phyloP scores from a whole-genome alignment of 345 rosid genomes.

The Punica granatum region DNA sequence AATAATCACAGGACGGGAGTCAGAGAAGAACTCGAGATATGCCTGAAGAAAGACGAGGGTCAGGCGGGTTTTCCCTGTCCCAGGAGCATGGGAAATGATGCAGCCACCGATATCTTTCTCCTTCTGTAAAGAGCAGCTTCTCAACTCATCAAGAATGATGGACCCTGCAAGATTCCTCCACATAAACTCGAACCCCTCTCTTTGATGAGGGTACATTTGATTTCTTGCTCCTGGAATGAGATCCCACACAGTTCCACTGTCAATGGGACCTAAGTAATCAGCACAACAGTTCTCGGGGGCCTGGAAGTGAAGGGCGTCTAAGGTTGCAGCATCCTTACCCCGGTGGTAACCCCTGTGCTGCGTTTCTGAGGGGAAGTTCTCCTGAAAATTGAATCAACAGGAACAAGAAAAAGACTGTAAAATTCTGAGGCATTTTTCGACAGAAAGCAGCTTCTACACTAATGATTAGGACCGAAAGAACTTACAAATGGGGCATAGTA shows the following conservation, averaged over 20 bases:
- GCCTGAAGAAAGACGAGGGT: slow-evolving; percentile 56
- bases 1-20: slow-evolving; percentile 56
- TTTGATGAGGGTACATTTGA: slow-evolving; percentile 60
- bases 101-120: slow-evolving; percentile 42
- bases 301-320: not conserved
- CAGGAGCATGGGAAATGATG: slow-evolving; percentile 80
- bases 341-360: not conserved
- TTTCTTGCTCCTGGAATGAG: slow-evolving; percentile 45
- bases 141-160: slow-evolving; percentile 35
- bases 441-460: not conserved
- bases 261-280: not conserved
- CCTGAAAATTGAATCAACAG: slow-evolving; percentile 2
- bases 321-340: not conserved
- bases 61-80: slow-evolving; percentile 80
- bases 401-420: not conserved
- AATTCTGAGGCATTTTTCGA: not conserved
- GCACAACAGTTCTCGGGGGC: not conserved
- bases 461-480: not conserved
- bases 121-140: slow-evolving; percentile 5
- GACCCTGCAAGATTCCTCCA: slow-evolving; percentile 74
- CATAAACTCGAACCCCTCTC: slow-evolving; percentile 70
- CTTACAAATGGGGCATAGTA: slow-evolving; percentile 5
- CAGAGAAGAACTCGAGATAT: slow-evolving; percentile 33
- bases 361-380: not conserved
- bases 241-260: slow-evolving; percentile 1